Base-by-base conservation (phyloP, 768 basidiomycete species). In the Mycena latifolia region DNA sequence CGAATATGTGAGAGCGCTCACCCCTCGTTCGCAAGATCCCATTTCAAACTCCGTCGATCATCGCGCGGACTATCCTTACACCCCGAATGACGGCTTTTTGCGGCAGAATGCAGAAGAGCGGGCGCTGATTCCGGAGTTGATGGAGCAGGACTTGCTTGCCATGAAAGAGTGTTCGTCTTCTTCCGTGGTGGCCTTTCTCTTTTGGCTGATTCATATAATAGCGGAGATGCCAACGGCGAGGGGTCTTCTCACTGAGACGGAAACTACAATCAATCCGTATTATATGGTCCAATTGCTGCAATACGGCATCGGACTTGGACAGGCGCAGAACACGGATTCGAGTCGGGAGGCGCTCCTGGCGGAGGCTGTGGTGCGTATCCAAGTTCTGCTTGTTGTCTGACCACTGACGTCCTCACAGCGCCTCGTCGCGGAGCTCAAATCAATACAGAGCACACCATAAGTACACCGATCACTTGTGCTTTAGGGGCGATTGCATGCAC, bases 101-200 rank as follows among this genome's bases (percentile, higher is more conserved):
- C 80, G 81, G 56, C 87, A 94, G 66, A 85, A 88, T 71, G 89
- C 95, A 31, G 97, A 96, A 77, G 88, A 92, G 70, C 82, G 97
- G 28, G 88, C 91, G 70, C 91, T 93, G 7, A 98, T 99, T 66
- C 94, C 94, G 2, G 89, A 96, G 73, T 78, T 99, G 73, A 75
- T 98, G 71, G 86, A 88, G 53, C 89, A 96, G 72, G 88, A 88
- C 61, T 97, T 95, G 91, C 74, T 96, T 56, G 82, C 84, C 14
- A 85, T 88, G 85, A 84, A 81, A 64, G 87, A 88, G 74, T 78
- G 88, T 88, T 63, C 73, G 83, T 81, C 55, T 63, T 41, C 12
- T 7, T 11, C n/a, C n/a, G 5, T 8, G 25, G 15, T 8, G 15
- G 18, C 20, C 9, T 39, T n/a, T 3, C 22, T 22, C n/a, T 39